phyloP scores from a whole-genome alignment of 192 early-diverging fungal genomes.

The Phycomyces nitens region DNA sequence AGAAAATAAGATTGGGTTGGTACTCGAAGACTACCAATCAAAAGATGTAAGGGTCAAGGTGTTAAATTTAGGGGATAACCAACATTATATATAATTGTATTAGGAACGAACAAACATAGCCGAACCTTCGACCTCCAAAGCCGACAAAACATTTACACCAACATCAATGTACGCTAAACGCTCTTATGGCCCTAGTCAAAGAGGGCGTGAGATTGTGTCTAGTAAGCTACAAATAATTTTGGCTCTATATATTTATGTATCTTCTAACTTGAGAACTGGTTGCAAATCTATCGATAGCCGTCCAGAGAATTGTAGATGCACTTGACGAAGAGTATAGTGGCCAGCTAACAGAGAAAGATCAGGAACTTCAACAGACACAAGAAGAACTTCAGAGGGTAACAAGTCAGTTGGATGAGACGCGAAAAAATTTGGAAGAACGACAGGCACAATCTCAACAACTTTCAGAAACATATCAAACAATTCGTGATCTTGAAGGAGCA shows the following conservation, averaged over 20 bases:
- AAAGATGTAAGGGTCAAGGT: not conserved
- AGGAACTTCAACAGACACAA: conserved; percentile 53
- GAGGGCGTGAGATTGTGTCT: conserved; percentile 30
- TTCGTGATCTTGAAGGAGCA: conserved; percentile 55
- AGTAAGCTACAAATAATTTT: conserved; percentile 13
- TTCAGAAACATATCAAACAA: conserved; percentile 53
- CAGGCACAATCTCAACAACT: conserved; percentile 52
- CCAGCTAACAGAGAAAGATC: conserved; percentile 54
- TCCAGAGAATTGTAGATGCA: conserved; percentile 71
- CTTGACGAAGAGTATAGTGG: conserved; percentile 66
- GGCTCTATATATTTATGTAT: not conserved
- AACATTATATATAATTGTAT: no score
- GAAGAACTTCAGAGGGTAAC: conserved; percentile 53
- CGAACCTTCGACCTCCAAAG: not conserved
- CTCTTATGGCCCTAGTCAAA: conserved; percentile 15
- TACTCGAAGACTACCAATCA: conserved; percentile 59
- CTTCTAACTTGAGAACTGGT: not conserved
- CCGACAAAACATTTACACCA: not conserved
- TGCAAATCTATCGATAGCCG: conserved; percentile 31
- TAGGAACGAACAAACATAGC: not conserved
- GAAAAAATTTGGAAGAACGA: conserved; percentile 52
- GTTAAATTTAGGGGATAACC: no score
- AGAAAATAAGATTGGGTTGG: conserved; percentile 72
- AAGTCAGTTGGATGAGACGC: conserved; percentile 49
- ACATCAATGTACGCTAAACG: conserved; percentile 7